phyloP scores from a whole-genome alignment of 805 yeast species.

The Zygoascus biomembranicola region DNA sequence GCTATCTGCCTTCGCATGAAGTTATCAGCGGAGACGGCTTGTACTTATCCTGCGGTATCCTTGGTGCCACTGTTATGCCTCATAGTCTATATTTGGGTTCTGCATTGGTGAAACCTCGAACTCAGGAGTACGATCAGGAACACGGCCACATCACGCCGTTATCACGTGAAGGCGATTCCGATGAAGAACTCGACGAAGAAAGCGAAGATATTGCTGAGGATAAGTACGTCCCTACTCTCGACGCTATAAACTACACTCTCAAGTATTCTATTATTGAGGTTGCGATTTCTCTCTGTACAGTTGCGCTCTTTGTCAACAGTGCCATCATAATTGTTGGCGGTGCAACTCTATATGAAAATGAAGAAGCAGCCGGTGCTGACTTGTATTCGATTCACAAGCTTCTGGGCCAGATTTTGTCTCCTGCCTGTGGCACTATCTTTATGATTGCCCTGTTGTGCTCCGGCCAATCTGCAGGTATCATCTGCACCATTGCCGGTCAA shows the following conservation, averaged over 20 bases:
- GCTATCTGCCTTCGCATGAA: constrained; percentile 50
- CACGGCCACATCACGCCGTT: constrained; percentile 38
- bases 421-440: constrained; percentile 74
- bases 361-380: constrained; percentile 70
- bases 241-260: constrained; percentile 66
- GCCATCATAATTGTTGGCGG: constrained; percentile 80
- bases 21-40: constrained; percentile 57
- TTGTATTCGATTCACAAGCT: constrained; percentile 67
- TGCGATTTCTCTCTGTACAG: constrained; percentile 57
- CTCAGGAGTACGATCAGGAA: constrained; percentile 67
- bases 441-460: constrained; percentile 77
- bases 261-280: constrained; percentile 68
- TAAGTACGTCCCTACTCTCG: constrained; percentile 57
- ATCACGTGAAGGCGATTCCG: not conserved
- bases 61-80: constrained; percentile 96
- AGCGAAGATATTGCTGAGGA: constrained; percentile 35
- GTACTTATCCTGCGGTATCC: constrained; percentile 71
- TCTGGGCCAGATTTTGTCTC: constrained; percentile 52
- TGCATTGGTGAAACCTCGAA: constrained; percentile 79
- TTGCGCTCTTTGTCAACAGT: constrained; percentile 81
- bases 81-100: constrained; percentile 84
- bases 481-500: constrained; percentile 90
- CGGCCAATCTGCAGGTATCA: constrained; percentile 88
- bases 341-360: constrained; percentile 60
- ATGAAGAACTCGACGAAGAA: constrained; percentile 14